Conservation (phyloP, 164 flowering plant species). For the Piper longum region DNA sequence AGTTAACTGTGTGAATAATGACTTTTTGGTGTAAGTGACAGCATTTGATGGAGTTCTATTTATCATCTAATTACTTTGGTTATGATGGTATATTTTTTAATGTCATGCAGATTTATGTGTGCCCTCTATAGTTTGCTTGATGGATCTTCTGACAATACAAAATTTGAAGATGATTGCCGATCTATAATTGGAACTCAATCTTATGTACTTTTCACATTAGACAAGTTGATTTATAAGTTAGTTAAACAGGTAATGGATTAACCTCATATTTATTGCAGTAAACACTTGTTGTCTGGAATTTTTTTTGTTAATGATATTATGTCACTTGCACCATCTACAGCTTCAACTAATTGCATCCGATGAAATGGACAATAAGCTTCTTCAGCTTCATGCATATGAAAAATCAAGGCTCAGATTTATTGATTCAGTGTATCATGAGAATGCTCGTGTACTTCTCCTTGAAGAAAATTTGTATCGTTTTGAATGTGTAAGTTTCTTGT, state of each 20-base stretch:
- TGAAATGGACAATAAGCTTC: slow-evolving; percentile 84
- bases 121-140: slow-evolving; percentile 75
- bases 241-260: slow-evolving; percentile 50
- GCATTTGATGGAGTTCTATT: background rate
- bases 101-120: slow-evolving; percentile 54
- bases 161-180: slow-evolving; percentile 95
- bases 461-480: slow-evolving; percentile 82
- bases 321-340: slow-evolving; percentile 23
- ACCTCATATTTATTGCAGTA: background rate
- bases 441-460: slow-evolving; percentile 77
- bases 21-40: no score
- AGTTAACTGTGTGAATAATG: no score
- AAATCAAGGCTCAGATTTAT: slow-evolving; percentile 56
- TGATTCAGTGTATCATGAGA: slow-evolving; percentile 75
- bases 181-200: slow-evolving; percentile 89
- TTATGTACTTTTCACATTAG: slow-evolving; percentile 83
- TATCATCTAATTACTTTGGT: background rate
- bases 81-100: background rate
- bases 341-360: slow-evolving; percentile 75
- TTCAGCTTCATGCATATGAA: slow-evolving; percentile 84
- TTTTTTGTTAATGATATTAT: background rate
- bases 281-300: background rate
- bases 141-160: slow-evolving; percentile 85
- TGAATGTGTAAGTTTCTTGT: slow-evolving; percentile 53
- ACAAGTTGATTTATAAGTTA: slow-evolving; percentile 78